phyloP scores from a whole-genome alignment of 345 rosid genomes.

The Eucalyptus polybractea region DNA sequence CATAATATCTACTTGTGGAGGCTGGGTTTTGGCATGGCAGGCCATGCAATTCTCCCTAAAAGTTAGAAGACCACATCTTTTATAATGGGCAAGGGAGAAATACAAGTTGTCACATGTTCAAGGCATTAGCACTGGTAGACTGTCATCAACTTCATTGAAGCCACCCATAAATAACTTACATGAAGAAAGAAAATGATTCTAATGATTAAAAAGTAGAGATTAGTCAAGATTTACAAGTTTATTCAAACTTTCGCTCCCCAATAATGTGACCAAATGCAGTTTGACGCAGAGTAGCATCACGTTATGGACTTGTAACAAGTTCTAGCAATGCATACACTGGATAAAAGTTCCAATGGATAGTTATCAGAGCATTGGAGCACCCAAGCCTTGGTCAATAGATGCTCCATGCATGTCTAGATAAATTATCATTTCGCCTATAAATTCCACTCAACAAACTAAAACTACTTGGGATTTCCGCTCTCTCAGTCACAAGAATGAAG shows the following conservation, averaged over 20 bases:
- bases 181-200: background rate
- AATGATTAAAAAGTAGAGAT: background rate
- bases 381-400: background rate
- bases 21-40: background rate
- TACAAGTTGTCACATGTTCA: background rate
- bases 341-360: background rate
- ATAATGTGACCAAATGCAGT: background rate
- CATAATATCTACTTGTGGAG: background rate
- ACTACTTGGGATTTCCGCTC: background rate
- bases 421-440: background rate
- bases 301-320: background rate
- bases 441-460: background rate
- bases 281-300: background rate
- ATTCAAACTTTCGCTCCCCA: background rate
- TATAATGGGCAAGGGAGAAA: background rate
- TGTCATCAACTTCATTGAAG: background rate
- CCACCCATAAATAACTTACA: background rate
- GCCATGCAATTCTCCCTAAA: background rate
- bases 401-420: background rate
- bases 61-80: background rate
- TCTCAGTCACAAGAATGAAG: background rate
- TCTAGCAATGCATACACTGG: background rate
- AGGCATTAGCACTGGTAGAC: background rate
- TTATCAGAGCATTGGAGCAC: background rate
- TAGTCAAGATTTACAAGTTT: background rate